Evolutionary conservation across 163 green algal genomes (phyloP), one percentile per base, ranked within the genome.

Genomic region (Prototheca wickerhamii): DNA sequence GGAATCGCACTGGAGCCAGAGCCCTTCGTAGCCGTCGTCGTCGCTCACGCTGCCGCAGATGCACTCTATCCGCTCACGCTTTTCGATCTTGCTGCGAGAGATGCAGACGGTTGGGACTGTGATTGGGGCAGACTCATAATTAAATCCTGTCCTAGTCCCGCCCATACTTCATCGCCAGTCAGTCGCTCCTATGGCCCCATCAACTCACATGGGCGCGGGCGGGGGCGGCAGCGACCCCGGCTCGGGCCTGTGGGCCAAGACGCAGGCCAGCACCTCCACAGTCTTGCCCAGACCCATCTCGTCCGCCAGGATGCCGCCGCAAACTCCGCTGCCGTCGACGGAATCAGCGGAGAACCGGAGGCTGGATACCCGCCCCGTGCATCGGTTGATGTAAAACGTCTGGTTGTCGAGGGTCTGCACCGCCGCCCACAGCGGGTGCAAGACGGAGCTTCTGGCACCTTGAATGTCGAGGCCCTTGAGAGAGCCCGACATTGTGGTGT

Each of bases 231-330:
- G n/a, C n/a, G n/a, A n/a, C n/a, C n/a, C n/a, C n/a, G n/a, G n/a
- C n/a, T n/a, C n/a, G n/a, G n/a, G n/a, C n/a, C n/a, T n/a, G 65
- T 96, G 63, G 0, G 79, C 74, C 6, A 87, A 60, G 49, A 96
- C 83, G 58, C 80, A 84, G 7, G 89, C 85, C 12, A 96, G 78
- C 42, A 96, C 58, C 79, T 97, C 91, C 6, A 97, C 90, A 0
- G 86, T 92, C 71, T 94, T 94, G 18, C 86, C 67, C 29, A 83
- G 69, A 0, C 75, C 78, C 74, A 87, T 82, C 62, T 87, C 82
- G 44, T 89, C 84, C 1, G 71, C 67, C 28, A 89, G 72, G 30
- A 87, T 85, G 61, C 83, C 83, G 17, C 82, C 82, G 0, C 34
- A 17, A 2, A 40, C 59, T 64, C 68, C 3, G 31, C 65, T 46